Base-by-base conservation (phyloP, 257 asterid species). In the Penstemon eatonii region DNA sequence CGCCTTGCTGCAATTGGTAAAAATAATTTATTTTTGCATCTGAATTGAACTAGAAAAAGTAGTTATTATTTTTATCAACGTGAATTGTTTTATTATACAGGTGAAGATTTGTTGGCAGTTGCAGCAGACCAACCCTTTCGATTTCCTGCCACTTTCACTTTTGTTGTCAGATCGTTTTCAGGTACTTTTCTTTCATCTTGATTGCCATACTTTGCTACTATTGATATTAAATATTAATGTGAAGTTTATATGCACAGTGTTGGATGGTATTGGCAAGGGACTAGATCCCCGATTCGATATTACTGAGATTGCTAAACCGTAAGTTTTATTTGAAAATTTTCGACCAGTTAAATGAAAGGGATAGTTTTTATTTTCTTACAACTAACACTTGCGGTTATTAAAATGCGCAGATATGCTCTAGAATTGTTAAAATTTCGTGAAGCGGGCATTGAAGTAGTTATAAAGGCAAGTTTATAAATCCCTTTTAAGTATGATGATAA, bases 211-310 rank as follows among this genome's bases (percentile, higher is more conserved):
- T n/a, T 51, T 39, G 6, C 69, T 67, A 58, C 66, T 67, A 13
- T 8, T 68, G 56, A 56, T 80, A 61, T 66, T 82, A 45, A 78
- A 60, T 80, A 61, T 66, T 82, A 45, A 78, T 60, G 67, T 76
- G 25, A 51, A 42, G 53, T 51, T 6, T 56, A 45, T 77, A 36
- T 62, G 59, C 65, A 44, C 90, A 93, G 99, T 94, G 62, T 84
- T 94, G 88, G 99, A 94, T 78, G 97, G 97, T 68, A 94, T 94
- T 71, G 99, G 97, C 53, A 94, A 94, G 85, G 97, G 99, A 61
- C 99, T 94, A 12, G 97, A 94, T 75, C 88, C 99, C 78, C 96
- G 96, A 63, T 94, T 94, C 82, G 99, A 94, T 73, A 94, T 94
- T 83, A 88, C 97, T 8, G 97, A 94, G 83, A 94, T 94, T 60